These are phyloP conservation scores for Psilocybe tampanensis DNA, from an alignment of 768 basidiomycete species.

Conservation along the genomic window DNA sequence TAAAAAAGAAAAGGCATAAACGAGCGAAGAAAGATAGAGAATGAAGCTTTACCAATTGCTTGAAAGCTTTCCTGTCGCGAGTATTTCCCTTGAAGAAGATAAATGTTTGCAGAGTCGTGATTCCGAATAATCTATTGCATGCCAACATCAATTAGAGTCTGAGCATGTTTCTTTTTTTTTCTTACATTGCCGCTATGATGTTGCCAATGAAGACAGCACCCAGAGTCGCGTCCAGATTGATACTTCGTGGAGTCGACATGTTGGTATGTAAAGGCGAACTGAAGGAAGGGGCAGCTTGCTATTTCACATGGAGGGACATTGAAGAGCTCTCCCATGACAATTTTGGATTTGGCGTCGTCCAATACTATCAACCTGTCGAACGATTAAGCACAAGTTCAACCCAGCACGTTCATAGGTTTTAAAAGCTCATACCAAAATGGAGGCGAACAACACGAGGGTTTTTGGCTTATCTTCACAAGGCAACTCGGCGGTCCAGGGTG, in stretches of 20 bases:
- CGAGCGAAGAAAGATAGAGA: background rate
- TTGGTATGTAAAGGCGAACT: slow-evolving; percentile 5
- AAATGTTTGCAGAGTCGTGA: slow-evolving; percentile 22
- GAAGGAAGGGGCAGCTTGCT: slow-evolving; percentile 11
- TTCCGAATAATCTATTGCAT: slow-evolving; percentile 20
- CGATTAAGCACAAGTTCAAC: too few species aligned
- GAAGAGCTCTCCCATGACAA: too few species aligned
- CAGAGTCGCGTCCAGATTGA: slow-evolving; percentile 23
- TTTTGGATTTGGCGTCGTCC: too few species aligned
- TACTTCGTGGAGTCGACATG: slow-evolving; percentile 14
- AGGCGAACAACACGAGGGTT: background rate
- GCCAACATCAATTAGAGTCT: background rate
- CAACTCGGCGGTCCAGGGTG: background rate
- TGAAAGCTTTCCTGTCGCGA: slow-evolving; percentile 20
- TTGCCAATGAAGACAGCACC: slow-evolving; percentile 25
- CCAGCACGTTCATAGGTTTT: too few species aligned
- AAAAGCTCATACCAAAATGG: background rate
- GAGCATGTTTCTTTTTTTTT: background rate
- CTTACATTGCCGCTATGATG: slow-evolving; percentile 19
- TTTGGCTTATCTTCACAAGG: slow-evolving; percentile 4
- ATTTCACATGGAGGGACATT: slow-evolving; percentile 9
- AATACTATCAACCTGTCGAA: background rate
- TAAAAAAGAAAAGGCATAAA: background rate
- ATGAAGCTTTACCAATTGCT: slow-evolving; percentile 13
- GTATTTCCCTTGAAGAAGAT: slow-evolving; percentile 21